Conservation (phyloP, 768 basidiomycete species). For the Pleurotus djamor region DNA sequence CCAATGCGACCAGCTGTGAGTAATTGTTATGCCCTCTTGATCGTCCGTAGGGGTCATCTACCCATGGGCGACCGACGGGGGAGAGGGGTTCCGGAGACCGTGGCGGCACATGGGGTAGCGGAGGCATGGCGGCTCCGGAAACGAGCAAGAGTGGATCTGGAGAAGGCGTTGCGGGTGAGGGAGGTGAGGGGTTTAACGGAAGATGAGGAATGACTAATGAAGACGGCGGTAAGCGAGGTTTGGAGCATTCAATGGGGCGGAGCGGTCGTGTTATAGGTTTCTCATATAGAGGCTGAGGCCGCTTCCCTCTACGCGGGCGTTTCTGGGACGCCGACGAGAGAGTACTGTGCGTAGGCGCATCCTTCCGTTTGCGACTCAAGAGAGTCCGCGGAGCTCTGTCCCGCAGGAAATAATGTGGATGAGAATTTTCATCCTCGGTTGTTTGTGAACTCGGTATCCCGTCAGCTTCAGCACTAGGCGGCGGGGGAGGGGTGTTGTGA, state of each 20-base stretch:
- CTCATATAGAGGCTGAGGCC: background rate
- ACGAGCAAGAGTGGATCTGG: conserved; percentile 2
- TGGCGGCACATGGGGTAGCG: background rate
- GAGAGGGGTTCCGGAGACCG: background rate
- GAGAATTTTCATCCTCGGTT: background rate
- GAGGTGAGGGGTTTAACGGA: background rate
- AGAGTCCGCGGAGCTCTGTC: background rate
- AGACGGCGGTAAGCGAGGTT: background rate
- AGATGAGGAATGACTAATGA: background rate
- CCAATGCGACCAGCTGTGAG: background rate
- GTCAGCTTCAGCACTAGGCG: background rate
- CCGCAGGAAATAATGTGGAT: background rate
- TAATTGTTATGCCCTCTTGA: conserved; percentile 3
- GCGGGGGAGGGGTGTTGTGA: background rate
- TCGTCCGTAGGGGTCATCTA: background rate
- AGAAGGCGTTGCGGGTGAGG: conserved; percentile 3
- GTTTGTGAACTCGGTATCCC: background rate
- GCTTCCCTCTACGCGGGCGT: background rate
- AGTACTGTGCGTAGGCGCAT: background rate
- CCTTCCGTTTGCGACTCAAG: background rate
- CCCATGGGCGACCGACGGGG: background rate
- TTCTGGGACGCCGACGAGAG: background rate
- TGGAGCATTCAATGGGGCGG: background rate
- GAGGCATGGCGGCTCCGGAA: background rate
- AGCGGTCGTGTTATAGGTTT: background rate